These are phyloP conservation scores for Cladosporium cucumerinum DNA, from an alignment of 2,329 filamentous ascomycete genomes.

Conservation along the genomic window DNA sequence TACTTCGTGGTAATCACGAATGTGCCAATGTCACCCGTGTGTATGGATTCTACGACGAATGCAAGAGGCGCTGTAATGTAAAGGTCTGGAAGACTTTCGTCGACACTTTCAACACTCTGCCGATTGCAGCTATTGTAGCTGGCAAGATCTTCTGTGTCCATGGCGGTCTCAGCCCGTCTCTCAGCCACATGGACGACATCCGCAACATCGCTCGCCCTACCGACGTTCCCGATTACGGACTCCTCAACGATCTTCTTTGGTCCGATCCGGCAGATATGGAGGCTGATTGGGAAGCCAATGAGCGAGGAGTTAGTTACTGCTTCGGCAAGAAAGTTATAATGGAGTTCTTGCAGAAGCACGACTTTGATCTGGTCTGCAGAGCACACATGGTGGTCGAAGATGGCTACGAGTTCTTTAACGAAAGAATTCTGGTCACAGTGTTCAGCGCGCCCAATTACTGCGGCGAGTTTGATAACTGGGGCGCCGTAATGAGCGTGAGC, in stretches of 20 bases:
- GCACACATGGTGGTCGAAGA: slow-evolving; percentile 99
- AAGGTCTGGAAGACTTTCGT: slow-evolving; percentile 99
- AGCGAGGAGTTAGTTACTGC: slow-evolving; percentile 94
- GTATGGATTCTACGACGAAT: slow-evolving; percentile 97
- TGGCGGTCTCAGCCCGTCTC: slow-evolving; percentile 84
- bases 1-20: slow-evolving; percentile 91
- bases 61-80: slow-evolving; percentile 92
- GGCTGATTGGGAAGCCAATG: slow-evolving; percentile 90
- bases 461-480: slow-evolving; percentile 98
- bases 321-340: slow-evolving; percentile 98
- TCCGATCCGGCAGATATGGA: slow-evolving; percentile 98
- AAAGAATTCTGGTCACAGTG: slow-evolving; percentile 89
- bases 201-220: slow-evolving; percentile 92
- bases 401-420: slow-evolving; percentile 97
- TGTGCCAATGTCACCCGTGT: slow-evolving; percentile 94
- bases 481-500: slow-evolving; percentile 97
- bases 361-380: slow-evolving; percentile 95
- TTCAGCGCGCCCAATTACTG: slow-evolving; percentile 99
- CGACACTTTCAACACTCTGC: slow-evolving; percentile 92
- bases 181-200: slow-evolving; percentile 98
- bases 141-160: slow-evolving; percentile 98
- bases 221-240: slow-evolving; percentile 92
- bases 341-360: slow-evolving; percentile 88
- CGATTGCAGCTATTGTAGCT: slow-evolving; percentile 93
- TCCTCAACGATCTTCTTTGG: slow-evolving; percentile 94